Conservation (phyloP, 495 filamentous ascomycete species). For the Neurospora tetrasperma region DNA sequence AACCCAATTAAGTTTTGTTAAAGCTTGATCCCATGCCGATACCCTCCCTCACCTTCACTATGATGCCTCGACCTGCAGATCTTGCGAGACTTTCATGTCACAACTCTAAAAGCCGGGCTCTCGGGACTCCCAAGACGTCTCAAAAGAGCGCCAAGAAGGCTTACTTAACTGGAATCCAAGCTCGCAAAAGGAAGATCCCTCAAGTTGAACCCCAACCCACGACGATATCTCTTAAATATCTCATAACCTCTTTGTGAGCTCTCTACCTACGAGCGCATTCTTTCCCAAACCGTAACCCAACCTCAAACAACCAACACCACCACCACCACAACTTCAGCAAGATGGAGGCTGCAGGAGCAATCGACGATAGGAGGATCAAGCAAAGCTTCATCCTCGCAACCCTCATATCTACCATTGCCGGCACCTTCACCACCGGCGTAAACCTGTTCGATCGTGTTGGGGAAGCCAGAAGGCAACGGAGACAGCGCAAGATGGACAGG, state of each 20-base stretch:
- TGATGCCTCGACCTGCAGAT: neutral
- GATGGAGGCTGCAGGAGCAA: conserved; percentile 51
- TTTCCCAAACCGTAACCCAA: neutral
- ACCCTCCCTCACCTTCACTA: neutral
- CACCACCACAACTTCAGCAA: neutral
- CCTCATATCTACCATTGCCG: conserved; percentile 27
- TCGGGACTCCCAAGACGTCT: neutral
- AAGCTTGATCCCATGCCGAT: neutral
- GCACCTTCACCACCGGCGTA: conserved; percentile 28
- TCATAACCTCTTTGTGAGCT: neutral
- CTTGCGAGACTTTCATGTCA: neutral
- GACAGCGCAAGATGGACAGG: conserved; percentile 21
- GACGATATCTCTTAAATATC: neutral
- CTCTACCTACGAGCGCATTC: neutral
- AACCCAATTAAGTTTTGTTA: neutral
- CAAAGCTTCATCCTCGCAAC: conserved; percentile 28
- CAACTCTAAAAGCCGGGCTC: neutral
- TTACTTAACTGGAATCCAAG: neutral
- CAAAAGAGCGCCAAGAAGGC: neutral
- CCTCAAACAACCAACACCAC: neutral
- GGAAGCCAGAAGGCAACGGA: conserved; percentile 24
- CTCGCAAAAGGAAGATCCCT: neutral
- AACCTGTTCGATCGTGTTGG: conserved; percentile 26
- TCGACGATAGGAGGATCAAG: conserved; percentile 38
- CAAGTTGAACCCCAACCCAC: neutral